Evolutionary conservation across 2,329 filamentous ascomycete genomes (phyloP), one percentile per base, ranked within the genome.

Genomic region (Sporothrix schenckii): DNA sequence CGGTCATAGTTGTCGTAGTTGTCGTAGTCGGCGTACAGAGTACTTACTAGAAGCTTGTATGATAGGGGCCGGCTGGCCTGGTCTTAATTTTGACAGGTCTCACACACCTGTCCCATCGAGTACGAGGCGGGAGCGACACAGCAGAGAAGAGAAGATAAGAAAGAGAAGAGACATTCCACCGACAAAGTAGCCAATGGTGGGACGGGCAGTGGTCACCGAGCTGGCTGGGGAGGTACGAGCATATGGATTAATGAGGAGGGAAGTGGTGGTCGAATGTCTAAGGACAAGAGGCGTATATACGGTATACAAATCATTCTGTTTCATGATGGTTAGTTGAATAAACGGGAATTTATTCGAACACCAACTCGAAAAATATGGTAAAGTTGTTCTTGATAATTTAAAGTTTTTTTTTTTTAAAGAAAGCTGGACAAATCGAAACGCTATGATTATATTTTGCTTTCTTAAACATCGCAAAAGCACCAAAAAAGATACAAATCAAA

Each of bases 61-160:
- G 41, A 27, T 9, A 21, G 11, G n/a, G 41, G 58, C n/a, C 39
- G 47, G 39, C 39, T 47, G 39, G 30, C 11, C 11, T 44, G 11
- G 58, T 47, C 39, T 47, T 21, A 47, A 63, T 63, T 63, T 27
- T 63, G 58, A 63, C 58, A 63, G 58, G 58, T 27, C 39, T 27
- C 39, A 47, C 58, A 63, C 58, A 27, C 3, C 24, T 5, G 39
- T 10, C 39, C 34, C 34, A 21, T 34, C 2, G 24, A 24, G 56
- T 30, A 30, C 4, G 27, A 30, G 27, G 27, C 27, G 10, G 14
- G 11, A 44, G 4, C 11, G 14, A 44, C 6, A 16, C 44, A 63
- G 58, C 39, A 47, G 58, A 39, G n/a, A 47, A 5, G 30, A n/a
- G 19, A 13, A 39, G 30, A n/a, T 10, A 13, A 39, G n/a, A 47